A percentile compares a stretch with the other conserved stretches of the same genome.
phyloP scores from a whole-genome alignment of 495 filamentous ascomycete genomes.

The Haplographium delicatum region DNA sequence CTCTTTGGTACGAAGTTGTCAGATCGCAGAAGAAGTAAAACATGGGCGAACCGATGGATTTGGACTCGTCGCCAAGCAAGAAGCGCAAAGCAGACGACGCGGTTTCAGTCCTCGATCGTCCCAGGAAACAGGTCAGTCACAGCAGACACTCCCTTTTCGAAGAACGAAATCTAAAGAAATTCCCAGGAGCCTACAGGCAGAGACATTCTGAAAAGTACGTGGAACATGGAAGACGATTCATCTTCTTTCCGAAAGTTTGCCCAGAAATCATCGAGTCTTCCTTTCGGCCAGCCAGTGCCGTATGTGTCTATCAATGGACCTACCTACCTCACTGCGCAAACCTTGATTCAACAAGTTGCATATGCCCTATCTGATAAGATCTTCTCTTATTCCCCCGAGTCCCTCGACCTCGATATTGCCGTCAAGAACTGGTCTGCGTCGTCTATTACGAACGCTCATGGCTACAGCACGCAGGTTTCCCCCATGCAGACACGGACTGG shows the following conservation, averaged over 20 bases:
- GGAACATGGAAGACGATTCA: slow-evolving; percentile 18
- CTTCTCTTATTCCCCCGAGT: slow-evolving; percentile 92
- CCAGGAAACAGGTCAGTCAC: slow-evolving; percentile 5
- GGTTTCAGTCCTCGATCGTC: slow-evolving; percentile 6
- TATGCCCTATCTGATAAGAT: slow-evolving; percentile 92
- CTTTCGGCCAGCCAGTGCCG: slow-evolving; percentile 54
- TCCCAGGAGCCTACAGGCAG: slow-evolving; percentile 19
- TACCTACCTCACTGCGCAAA: slow-evolving; percentile 86
- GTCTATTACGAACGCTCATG: slow-evolving; percentile 70
- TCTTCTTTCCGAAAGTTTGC: slow-evolving; percentile 19
- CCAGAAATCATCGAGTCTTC: slow-evolving; percentile 48
- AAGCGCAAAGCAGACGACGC: slow-evolving; percentile 18
- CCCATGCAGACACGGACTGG: slow-evolving; percentile 83
- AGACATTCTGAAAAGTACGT: slow-evolving; percentile 19
- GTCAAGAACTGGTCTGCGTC: slow-evolving; percentile 66
- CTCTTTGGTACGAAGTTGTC: neutral
- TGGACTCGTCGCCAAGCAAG: slow-evolving; percentile 9
- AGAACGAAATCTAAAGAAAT: too few relatives aligned
- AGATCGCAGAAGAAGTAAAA: neutral
- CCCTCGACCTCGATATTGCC: slow-evolving; percentile 82
- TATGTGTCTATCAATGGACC: slow-evolving; percentile 74
- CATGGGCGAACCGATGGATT: slow-evolving; percentile 21
- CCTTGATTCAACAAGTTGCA: slow-evolving; percentile 90
- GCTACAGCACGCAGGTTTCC: slow-evolving; percentile 70
- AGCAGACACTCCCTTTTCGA: too few relatives aligned